These are phyloP conservation scores for Leccinum griseonigrum DNA, from an alignment of 1,284 basidiomycete species.

Conservation along the genomic window DNA sequence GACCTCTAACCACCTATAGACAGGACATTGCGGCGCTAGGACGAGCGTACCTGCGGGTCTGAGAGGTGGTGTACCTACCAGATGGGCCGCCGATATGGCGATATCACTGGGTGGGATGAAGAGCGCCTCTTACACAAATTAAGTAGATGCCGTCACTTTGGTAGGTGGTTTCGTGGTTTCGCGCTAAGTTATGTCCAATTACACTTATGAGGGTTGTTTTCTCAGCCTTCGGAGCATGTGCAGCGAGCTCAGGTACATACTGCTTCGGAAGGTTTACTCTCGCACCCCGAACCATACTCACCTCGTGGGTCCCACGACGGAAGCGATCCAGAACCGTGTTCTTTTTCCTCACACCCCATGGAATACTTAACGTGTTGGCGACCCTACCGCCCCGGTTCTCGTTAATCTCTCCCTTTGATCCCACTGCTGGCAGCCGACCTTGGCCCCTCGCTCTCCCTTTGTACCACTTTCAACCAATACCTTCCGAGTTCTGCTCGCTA, in stretches of 20 bases:
- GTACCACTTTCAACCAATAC: background rate
- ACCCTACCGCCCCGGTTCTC: conserved; percentile 1
- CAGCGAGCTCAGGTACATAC: conserved; percentile 5
- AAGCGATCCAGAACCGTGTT: conserved; percentile 4
- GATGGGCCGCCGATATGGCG: background rate
- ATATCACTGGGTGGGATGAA: background rate
- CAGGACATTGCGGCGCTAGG: background rate
- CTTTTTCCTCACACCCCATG: background rate
- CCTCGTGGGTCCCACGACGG: conserved; percentile 1
- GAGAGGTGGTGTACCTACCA: background rate
- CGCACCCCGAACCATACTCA: background rate
- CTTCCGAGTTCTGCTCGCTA: background rate
- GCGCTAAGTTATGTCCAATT: background rate
- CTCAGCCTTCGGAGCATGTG: background rate
- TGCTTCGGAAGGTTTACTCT: background rate
- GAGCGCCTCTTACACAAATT: background rate
- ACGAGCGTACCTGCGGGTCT: background rate
- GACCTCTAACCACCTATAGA: background rate
- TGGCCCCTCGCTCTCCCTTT: background rate
- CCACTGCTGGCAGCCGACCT: background rate
- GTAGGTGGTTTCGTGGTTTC: background rate
- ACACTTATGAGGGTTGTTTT: background rate
- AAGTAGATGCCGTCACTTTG: background rate
- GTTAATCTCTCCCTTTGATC: background rate
- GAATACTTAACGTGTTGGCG: background rate